Conservation (phyloP, 2,329 filamentous ascomycete species). For the Diaporthe nobilis region DNA sequence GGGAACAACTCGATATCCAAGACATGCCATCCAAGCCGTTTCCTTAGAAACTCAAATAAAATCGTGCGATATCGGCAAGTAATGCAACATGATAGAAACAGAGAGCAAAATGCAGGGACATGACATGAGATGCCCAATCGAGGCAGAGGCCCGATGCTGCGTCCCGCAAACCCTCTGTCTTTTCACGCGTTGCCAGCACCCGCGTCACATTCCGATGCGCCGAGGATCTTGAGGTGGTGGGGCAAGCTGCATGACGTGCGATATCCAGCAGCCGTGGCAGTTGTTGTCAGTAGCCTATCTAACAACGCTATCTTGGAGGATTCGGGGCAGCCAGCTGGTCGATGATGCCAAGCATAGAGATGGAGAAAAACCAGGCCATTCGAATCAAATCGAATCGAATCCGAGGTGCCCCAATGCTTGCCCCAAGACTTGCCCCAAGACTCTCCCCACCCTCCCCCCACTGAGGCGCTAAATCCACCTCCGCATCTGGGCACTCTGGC, state of each 20-base stretch:
- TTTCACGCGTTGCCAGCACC: conserved; percentile 3
- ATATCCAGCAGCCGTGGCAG: not conserved
- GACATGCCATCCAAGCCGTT: not conserved
- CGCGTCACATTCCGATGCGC: conserved; percentile 5
- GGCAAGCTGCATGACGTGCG: conserved; percentile 30
- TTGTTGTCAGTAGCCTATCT: not conserved
- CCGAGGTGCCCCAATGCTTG: not conserved
- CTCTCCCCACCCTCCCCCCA: not conserved
- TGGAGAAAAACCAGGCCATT: not conserved
- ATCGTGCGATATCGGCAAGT: conserved; percentile 6
- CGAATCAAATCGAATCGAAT: not conserved
- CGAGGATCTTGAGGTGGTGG: conserved; percentile 1
- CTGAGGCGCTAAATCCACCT: conserved; percentile 17
- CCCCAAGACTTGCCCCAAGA: not conserved
- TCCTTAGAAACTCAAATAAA: conserved; percentile 3
- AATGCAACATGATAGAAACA: not conserved
- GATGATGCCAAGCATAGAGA: conserved; percentile 9
- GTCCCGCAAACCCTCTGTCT: conserved; percentile 6
- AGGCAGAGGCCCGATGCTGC: conserved; percentile 30
- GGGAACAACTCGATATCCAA: not conserved
- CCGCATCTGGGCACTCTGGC: conserved; percentile 35
- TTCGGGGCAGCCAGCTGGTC: conserved; percentile 11
- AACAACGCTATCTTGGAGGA: not conserved
- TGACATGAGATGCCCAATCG: not conserved
- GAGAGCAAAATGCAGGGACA: conserved; percentile 12